phyloP scores from a whole-genome alignment of 169 alveolate genomes.

The Plasmodium yoelii region DNA sequence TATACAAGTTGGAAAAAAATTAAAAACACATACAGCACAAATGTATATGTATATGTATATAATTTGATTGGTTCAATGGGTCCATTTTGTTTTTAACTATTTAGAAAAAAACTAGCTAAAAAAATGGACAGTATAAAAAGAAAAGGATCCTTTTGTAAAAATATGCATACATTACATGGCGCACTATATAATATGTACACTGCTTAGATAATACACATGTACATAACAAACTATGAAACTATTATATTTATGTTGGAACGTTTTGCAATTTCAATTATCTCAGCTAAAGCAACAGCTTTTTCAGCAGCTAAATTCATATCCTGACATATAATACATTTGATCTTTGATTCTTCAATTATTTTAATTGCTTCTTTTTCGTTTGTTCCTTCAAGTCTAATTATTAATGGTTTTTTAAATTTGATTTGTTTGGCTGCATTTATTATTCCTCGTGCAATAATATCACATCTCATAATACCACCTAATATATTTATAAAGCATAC shows the following conservation, averaged over 20 bases:
- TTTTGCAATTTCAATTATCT: slow-evolving; percentile 59
- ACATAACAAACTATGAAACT: background rate
- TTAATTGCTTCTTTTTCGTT: slow-evolving; percentile 92
- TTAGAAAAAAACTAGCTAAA: too few relatives aligned
- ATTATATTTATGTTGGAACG: background rate
- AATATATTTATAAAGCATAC: slow-evolving; percentile 94
- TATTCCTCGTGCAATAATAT: slow-evolving; percentile 91
- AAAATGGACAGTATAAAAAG: too few relatives aligned
- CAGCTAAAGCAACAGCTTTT: slow-evolving; percentile 91
- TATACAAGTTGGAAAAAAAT: too few relatives aligned
- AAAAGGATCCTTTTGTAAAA: too few relatives aligned
- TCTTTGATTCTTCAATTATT: slow-evolving; percentile 87
- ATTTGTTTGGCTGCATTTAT: slow-evolving; percentile 90
- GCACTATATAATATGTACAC: too few relatives aligned
- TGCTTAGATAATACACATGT: background rate
- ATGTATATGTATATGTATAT: too few relatives aligned
- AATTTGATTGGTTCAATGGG: too few relatives aligned
- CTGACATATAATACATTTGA: slow-evolving; percentile 86
- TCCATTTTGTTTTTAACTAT: too few relatives aligned
- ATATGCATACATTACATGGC: too few relatives aligned
- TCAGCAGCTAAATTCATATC: slow-evolving; percentile 94
- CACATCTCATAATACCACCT: slow-evolving; percentile 97
- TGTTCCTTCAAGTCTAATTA: slow-evolving; percentile 95
- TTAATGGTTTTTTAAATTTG: slow-evolving; percentile 91
- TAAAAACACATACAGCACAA: too few relatives aligned